A percentile compares a stretch with the other conserved stretches of the same genome.
Evolutionary conservation across 179 eudicot genomes (phyloP).

Genomic region (Corrigiola litoralis): DNA sequence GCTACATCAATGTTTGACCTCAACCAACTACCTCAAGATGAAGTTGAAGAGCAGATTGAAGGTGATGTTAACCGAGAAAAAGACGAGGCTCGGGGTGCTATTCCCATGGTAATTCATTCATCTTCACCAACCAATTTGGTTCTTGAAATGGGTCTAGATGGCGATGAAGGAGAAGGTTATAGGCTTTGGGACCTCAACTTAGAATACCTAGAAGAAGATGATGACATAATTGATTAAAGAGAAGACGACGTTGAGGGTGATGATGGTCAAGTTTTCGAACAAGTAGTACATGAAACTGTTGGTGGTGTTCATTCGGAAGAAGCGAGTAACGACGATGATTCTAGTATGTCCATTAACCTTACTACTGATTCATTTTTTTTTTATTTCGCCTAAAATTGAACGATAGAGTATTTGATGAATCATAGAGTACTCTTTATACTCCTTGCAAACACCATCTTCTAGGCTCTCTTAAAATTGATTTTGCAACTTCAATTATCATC

Average conservation of each 20-base stretch:
- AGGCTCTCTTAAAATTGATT: too few relatives aligned
- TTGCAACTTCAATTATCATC: too few relatives aligned
- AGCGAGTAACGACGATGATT: too few relatives aligned
- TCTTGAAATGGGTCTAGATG: not conserved
- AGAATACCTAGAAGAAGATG: not conserved
- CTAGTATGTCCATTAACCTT: too few relatives aligned
- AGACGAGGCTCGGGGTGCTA: not conserved
- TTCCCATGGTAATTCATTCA: not conserved
- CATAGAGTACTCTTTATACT: too few relatives aligned
- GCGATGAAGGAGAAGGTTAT: not conserved
- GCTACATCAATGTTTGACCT: not conserved
- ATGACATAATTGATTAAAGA: too few relatives aligned
- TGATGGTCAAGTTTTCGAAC: too few relatives aligned
- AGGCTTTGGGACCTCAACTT: not conserved
- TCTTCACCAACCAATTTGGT: not conserved
- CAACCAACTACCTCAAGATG: not conserved
- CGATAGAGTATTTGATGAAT: too few relatives aligned
- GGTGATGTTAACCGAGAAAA: not conserved
- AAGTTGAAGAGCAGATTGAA: not conserved
- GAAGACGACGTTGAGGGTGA: not conserved
- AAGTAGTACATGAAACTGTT: not conserved
- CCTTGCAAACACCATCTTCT: too few relatives aligned
- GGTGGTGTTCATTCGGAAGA: not conserved
- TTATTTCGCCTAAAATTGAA: too few relatives aligned
- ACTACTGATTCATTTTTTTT: too few relatives aligned